Conservation (phyloP, 306 rosid genomes). For the Prunus armeniaca region DNA sequence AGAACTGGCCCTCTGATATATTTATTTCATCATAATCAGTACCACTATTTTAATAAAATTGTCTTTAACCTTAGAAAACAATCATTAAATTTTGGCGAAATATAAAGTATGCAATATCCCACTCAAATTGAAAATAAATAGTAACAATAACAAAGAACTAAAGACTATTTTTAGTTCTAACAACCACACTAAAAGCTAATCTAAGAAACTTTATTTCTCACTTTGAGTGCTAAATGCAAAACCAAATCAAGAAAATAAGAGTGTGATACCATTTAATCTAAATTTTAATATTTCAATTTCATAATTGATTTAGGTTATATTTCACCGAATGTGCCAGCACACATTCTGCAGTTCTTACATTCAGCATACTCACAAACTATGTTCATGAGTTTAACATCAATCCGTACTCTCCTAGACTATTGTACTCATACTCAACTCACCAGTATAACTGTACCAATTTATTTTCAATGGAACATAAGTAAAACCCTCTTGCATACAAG, state of each 20-base stretch:
- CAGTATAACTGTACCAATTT: background rate
- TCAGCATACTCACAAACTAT: background rate
- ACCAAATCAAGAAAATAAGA: background rate
- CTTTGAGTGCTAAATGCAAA: background rate
- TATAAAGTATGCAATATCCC: background rate
- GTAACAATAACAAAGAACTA: background rate
- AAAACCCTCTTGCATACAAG: background rate
- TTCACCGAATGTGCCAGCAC: no score
- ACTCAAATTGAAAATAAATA: background rate
- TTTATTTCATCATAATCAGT: background rate
- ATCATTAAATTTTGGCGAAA: background rate
- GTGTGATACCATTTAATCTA: background rate
- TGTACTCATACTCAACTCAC: background rate
- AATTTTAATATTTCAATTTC: background rate
- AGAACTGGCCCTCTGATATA: background rate
- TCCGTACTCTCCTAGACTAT: background rate
- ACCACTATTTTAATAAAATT: background rate
- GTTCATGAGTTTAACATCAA: background rate
- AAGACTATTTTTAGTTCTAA: background rate
- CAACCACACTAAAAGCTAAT: background rate
- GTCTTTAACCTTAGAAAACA: background rate
- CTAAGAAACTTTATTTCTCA: background rate
- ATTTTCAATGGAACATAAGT: background rate
- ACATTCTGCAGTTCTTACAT: background rate
- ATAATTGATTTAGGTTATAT: no score